A percentile compares a stretch with the other conserved stretches of the same genome.
Evolutionary conservation across 495 filamentous ascomycete species (phyloP).

Genomic region (Astrothelium subdiscretum): DNA sequence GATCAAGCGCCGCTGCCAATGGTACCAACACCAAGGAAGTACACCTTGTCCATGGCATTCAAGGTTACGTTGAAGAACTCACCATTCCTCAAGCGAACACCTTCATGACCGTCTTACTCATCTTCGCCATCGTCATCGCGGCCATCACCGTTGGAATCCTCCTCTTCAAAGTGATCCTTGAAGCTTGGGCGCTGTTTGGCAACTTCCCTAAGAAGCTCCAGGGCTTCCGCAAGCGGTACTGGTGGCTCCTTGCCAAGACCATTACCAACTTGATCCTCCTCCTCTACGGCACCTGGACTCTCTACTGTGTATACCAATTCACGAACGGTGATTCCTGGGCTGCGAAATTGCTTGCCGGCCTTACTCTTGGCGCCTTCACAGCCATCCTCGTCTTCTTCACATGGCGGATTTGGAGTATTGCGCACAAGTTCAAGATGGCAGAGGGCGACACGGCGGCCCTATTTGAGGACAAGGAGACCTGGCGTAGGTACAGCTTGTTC

Average conservation of each 20-base stretch:
- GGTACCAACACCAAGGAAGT: constrained; percentile 29
- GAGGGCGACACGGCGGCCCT: constrained; percentile 65
- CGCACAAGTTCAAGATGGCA: constrained; percentile 55
- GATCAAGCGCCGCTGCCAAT: constrained; percentile 15
- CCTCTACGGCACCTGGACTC: constrained; percentile 87
- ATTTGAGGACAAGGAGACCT: constrained; percentile 81
- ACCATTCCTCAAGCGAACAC: constrained; percentile 78
- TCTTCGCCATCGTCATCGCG: constrained; percentile 79
- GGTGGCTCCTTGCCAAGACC: constrained; percentile 76
- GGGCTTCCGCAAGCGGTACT: constrained; percentile 90
- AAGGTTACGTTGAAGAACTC: constrained; percentile 65
- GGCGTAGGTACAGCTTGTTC: constrained; percentile 93
- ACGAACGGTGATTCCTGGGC: constrained; percentile 92
- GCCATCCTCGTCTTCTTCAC: constrained; percentile 65
- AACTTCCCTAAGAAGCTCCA: constrained; percentile 71
- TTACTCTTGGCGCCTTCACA: constrained; percentile 75
- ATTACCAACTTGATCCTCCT: constrained; percentile 87
- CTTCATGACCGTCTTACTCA: constrained; percentile 88
- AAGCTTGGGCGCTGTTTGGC: constrained; percentile 82
- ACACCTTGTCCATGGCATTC: constrained; percentile 53
- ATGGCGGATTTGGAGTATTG: constrained; percentile 68
- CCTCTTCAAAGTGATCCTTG: constrained; percentile 82
- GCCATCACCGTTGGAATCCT: constrained; percentile 78
- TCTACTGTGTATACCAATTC: constrained; percentile 95
- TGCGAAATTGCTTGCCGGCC: constrained; percentile 69